Conservation (phyloP, 176 grass and related monocot genomes). For the Eremochloa ophiuroides region DNA sequence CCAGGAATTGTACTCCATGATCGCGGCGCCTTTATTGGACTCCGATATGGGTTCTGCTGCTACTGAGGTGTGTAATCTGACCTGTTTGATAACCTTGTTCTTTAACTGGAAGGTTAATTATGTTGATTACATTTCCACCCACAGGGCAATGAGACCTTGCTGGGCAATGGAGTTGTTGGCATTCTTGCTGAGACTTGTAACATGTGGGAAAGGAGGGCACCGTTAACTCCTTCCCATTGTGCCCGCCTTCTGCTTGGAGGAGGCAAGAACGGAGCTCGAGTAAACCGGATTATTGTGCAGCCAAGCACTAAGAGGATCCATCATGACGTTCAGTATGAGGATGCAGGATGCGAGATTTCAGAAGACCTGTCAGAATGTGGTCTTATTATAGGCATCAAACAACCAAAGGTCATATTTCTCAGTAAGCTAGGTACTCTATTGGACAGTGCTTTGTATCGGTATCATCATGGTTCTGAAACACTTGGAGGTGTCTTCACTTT, state of each 20-base stretch:
- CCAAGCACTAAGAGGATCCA: conserved; percentile 91
- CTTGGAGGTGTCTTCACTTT: neutral
- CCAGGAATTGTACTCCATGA: neutral
- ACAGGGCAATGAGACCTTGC: conserved; percentile 51
- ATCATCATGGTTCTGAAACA: neutral
- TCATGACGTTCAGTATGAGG: conserved; percentile 85
- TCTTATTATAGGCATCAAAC: conserved; percentile 88
- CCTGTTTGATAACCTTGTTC: neutral
- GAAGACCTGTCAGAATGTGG: conserved; percentile 80
- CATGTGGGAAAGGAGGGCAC: conserved; percentile 88
- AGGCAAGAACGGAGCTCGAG: conserved; percentile 46
- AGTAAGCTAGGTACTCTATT: neutral
- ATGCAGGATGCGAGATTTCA: conserved; percentile 85
- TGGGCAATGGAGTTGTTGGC: conserved; percentile 87
- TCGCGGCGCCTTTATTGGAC: neutral
- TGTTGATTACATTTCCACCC: conserved; percentile 11
- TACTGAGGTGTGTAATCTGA: conserved; percentile 18
- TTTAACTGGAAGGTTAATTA: neutral
- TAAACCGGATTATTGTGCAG: conserved; percentile 77
- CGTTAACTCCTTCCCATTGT: conserved; percentile 79
- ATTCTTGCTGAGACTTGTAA: conserved; percentile 80
- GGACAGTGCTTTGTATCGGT: neutral
- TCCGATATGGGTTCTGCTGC: conserved; percentile 27
- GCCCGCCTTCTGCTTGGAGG: conserved; percentile 71
- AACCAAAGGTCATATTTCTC: conserved; percentile 64